These are phyloP conservation scores for Geotrichum histeridarum DNA, from an alignment of 1,139 yeast species.

Conservation along the genomic window DNA sequence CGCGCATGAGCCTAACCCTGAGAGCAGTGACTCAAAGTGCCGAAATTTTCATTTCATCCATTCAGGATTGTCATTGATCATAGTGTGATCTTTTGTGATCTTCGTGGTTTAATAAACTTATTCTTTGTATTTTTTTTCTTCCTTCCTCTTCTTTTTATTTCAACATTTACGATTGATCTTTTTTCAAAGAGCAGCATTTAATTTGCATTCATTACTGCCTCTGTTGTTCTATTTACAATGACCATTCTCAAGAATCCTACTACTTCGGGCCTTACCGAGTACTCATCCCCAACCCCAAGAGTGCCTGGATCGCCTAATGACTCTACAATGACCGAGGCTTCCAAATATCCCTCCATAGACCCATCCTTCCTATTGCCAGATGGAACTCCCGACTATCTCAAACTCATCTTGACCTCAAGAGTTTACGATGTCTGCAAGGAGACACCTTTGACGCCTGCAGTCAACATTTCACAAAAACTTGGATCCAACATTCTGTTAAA, in stretches of 20 bases:
- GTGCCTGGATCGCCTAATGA: conserved; percentile 8
- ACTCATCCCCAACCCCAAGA: conserved; percentile 21
- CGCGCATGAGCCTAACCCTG: not conserved
- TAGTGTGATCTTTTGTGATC: not conserved
- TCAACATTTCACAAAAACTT: conserved; percentile 64
- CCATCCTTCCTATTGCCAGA: conserved; percentile 31
- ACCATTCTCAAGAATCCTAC: conserved; percentile 2
- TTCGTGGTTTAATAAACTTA: not conserved
- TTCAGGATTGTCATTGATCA: not conserved
- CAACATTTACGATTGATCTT: not conserved
- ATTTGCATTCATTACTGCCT: not conserved
- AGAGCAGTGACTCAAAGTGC: not conserved
- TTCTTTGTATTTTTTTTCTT: not conserved
- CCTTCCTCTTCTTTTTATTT: not conserved
- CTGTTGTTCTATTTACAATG: not conserved
- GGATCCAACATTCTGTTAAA: conserved; percentile 72
- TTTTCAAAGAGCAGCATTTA: not conserved
- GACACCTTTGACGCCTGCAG: conserved; percentile 76
- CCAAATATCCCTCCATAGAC: conserved; percentile 20
- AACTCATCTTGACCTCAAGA: conserved; percentile 80
- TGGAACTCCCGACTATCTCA: conserved; percentile 78
- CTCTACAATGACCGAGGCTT: not conserved
- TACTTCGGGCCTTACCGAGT: conserved; percentile 23
- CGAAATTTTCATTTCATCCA: not conserved
- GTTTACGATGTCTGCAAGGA: conserved; percentile 94